These are phyloP conservation scores for Polyporus arcularius DNA, from an alignment of 768 basidiomycete genomes.

Conservation along the genomic window DNA sequence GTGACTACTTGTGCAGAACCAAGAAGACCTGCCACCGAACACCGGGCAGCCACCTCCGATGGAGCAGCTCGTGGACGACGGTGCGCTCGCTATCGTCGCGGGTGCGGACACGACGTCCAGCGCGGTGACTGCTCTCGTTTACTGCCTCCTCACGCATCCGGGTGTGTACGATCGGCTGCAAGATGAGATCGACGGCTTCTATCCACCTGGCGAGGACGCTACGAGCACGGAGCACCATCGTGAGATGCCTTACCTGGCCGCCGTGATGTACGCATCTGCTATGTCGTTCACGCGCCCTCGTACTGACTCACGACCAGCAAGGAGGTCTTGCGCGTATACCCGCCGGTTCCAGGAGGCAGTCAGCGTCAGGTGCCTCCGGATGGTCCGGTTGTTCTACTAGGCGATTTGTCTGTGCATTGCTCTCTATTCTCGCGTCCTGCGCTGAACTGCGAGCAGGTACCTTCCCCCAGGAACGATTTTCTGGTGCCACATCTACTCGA, in stretches of 20 bases:
- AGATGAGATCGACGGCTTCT: conserved; percentile 28
- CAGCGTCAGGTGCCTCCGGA: conserved; percentile 33
- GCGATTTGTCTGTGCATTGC: conserved; percentile 30
- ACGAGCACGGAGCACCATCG: conserved; percentile 22
- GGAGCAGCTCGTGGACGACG: conserved; percentile 17
- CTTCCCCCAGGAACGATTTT: conserved; percentile 21
- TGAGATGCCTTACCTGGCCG: conserved; percentile 36
- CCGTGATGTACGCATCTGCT: conserved; percentile 28
- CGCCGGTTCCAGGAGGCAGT: conserved; percentile 39
- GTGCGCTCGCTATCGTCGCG: conserved; percentile 28
- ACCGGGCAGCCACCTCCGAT: conserved; percentile 8
- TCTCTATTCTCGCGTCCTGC: not conserved
- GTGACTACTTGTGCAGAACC: conserved; percentile 9
- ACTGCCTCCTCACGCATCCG: conserved; percentile 24
- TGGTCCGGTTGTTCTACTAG: conserved; percentile 34
- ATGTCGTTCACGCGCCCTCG: too few relatives aligned
- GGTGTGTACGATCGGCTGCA: conserved; percentile 18
- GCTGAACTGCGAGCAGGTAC: conserved; percentile 3
- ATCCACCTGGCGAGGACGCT: conserved; percentile 22
- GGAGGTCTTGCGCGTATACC: conserved; percentile 44
- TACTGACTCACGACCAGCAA: conserved; percentile 33
- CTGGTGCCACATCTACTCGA: conserved; percentile 40
- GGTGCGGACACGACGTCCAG: conserved; percentile 33
- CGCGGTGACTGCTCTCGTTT: conserved; percentile 28
- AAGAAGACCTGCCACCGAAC: conserved; percentile 15